These are phyloP conservation scores for Gynostemma pentaphyllum DNA, from an alignment of 306 rosid genomes.

Conservation along the genomic window DNA sequence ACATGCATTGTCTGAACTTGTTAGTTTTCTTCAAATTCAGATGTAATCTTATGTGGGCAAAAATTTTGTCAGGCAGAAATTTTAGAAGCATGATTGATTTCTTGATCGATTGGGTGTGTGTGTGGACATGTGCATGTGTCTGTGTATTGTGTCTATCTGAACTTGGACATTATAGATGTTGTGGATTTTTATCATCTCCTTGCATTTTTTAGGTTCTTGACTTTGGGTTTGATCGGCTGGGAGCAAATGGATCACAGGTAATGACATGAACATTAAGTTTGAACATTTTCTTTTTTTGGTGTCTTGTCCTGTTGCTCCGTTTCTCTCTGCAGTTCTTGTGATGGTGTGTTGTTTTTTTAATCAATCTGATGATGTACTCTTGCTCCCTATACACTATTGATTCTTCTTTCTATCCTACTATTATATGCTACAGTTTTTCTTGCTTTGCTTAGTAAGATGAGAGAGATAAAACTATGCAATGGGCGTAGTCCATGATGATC, in stretches of 20 bases:
- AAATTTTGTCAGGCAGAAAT: background rate
- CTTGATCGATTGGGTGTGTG: background rate
- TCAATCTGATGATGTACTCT: background rate
- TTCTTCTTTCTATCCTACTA: background rate
- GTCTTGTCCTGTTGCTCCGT: background rate
- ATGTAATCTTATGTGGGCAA: background rate
- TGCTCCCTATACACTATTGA: background rate
- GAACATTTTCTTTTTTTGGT: background rate
- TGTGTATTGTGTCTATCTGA: too few relatives aligned
- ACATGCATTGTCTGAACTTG: background rate
- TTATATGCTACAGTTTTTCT: background rate
- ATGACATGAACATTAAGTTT: background rate
- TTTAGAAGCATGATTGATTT: background rate
- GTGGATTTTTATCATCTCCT: constrained; percentile 18
- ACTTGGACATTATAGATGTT: constrained; percentile 1
- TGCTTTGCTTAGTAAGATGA: too few relatives aligned
- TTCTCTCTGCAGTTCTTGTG: background rate
- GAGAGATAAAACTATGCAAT: too few relatives aligned
- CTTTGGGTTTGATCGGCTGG: constrained; percentile 86
- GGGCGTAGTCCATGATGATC: too few relatives aligned
- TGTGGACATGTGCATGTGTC: background rate
- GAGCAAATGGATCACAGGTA: constrained; percentile 79
- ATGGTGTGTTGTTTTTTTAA: background rate
- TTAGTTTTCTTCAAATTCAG: background rate
- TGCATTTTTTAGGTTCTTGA: constrained; percentile 63